Evolutionary conservation across 345 rosid genomes (phyloP), one percentile per base, ranked within the genome.

Genomic region (Salix dunnii): DNA sequence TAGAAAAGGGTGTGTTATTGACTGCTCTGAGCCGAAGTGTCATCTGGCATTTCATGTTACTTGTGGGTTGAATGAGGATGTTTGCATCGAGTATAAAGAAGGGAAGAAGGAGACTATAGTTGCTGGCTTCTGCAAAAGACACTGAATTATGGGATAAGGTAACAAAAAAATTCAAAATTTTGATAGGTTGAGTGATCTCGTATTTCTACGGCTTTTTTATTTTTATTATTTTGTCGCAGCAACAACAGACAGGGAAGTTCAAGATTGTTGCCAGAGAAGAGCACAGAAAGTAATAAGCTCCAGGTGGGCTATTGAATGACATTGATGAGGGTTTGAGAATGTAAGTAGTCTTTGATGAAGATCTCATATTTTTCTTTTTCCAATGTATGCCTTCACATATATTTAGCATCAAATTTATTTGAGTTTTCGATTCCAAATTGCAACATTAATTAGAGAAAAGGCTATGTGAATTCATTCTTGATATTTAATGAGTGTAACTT

Each of bases 11-110:
- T 96, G 99, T 71, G 92, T 85, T 49, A 76, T 92, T 17, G 89
- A 91, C 68, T 96, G 99, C 78, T 96, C 99, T 0, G 99, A 93
- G 89, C 88, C 87, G 7, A 96, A 80, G 33, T 96, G 98, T 75
- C 70, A 77, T 55, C n/a, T 92, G 79, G 89, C 73, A 17, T 93
- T 93, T 80, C 98, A 96, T 80, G 88, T 92, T 16, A 90, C 96
- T 67, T 96, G 98, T 78, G 99, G 93, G 68, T 83, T 96, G 84
- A 85, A 84, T 23, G 89, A 92, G 46, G 91, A 91, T 81, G 90
- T 91, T 73, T 89, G 88, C 25, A 80, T 96, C 73, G 99, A 96
- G 86, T 93, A 91, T 72, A 88, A 79, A 62, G 85, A 91, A 84
- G 88, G 94, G 42, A 93, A 82, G 79, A 81, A 53, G 67, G 92